Percentiles rank a stretch among this genome's conserved stretches.
Evolutionary conservation across 176 grass and related monocot species (phyloP).

Genomic region (Hyparrhenia diplandra): DNA sequence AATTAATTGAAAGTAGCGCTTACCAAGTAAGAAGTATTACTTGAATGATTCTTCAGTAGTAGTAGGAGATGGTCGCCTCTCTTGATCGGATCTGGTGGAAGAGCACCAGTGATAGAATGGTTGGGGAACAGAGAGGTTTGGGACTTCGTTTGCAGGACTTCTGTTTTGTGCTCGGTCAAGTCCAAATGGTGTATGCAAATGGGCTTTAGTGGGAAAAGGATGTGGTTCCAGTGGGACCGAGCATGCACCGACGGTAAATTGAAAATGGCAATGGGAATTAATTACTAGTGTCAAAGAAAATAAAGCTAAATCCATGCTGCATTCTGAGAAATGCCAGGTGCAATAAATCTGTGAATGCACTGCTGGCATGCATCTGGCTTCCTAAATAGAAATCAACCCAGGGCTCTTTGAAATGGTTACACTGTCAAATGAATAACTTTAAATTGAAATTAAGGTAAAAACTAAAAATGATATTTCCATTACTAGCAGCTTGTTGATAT

Average conservation of each 20-base stretch:
- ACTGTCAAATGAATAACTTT: constrained; percentile 1
- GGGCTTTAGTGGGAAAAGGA: background rate
- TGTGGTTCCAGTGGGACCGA: background rate
- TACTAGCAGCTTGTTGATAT: background rate
- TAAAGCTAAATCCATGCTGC: background rate
- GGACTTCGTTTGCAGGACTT: background rate
- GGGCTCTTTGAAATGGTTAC: background rate
- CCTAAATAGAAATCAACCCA: background rate
- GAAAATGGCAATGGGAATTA: constrained; percentile 2
- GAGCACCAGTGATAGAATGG: background rate
- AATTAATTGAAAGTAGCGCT: background rate
- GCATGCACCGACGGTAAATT: background rate
- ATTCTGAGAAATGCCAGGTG: constrained; percentile 9
- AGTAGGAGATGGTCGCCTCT: background rate
- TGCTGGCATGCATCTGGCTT: background rate
- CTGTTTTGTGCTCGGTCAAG: background rate
- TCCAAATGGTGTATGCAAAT: background rate
- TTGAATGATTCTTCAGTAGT: constrained; percentile 5
- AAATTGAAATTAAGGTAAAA: constrained; percentile 10
- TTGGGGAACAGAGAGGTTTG: background rate
- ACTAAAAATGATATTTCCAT: background rate
- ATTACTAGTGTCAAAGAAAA: background rate
- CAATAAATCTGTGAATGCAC: constrained; percentile 9
- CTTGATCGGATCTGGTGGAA: background rate
- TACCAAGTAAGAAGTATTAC: constrained; percentile 22